Base-by-base conservation (phyloP, 2,329 filamentous ascomycete genomes). In the Aspergillus sclerotialis region DNA sequence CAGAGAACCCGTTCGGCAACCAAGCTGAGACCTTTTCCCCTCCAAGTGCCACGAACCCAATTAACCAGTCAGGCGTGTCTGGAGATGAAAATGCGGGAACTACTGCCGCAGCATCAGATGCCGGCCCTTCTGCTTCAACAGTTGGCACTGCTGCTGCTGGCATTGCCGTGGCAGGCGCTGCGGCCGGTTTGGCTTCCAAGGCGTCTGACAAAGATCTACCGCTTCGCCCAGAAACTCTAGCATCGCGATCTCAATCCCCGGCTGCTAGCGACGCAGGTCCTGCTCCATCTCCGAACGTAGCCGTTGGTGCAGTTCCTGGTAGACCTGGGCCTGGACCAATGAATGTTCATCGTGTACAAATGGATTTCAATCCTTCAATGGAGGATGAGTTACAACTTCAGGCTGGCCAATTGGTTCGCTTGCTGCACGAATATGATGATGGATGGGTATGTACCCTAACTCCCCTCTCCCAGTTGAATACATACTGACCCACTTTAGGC, bases 371-470 rank as follows among this genome's bases (percentile, higher is more conserved):
- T 59, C 89, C 92, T 16, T 90, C 84, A 3, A 82, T 96, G 73
- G 83, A 87, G 5, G 92, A 98, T 55, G 92, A 98, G 64, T 71
- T 98, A 53, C 84, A 79, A 43, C 73, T 98, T 28, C 75, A 70
- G 43, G 77, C 82, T 38, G 92, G 92, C 33, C 81, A 93, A 43
- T 72, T 98, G 31, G 86, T 96, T 32, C 78, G 90, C 44, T 70
- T 98, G 44, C 71, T 96, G 33, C 90, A 96, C 55, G 89, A 94
- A 64, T 98, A 96, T 53, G 92, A 98, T 56, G 92, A 98, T 64
- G 92, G 92, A 52, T 98, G 92, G 92, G 85, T 90, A 75, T 75
- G 84, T 7, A n/a, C 26, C 9, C 13, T 12, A 7, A 5, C 13
- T 28, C 7, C 21, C 14, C 16, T 7, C 7, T 14, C 29, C 10